Evolutionary conservation across 805 yeast genomes (phyloP).

Genomic region (Candida easanensis): DNA sequence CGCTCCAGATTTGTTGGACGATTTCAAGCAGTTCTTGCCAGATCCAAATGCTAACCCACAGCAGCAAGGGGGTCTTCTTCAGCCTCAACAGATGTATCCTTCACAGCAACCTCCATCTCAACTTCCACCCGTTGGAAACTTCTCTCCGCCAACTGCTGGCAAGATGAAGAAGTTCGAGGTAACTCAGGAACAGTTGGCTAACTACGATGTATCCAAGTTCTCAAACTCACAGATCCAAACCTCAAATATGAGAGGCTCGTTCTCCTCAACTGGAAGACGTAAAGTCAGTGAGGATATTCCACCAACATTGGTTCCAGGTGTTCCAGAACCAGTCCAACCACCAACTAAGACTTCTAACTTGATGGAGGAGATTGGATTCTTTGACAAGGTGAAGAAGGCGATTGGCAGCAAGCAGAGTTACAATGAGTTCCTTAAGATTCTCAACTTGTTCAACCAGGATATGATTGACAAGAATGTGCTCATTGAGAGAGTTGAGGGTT

Average conservation of each 20-base stretch:
- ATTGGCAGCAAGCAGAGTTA: conserved; percentile 88
- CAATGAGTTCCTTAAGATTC: conserved; percentile 85
- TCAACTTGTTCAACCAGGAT: conserved; percentile 87
- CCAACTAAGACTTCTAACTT: conserved; percentile 56
- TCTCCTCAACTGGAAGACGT: conserved; percentile 22
- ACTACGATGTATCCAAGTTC: conserved; percentile 18
- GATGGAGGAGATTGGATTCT: conserved; percentile 83
- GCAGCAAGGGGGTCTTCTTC: conserved; percentile 21
- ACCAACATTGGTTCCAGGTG: conserved; percentile 69
- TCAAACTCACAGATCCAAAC: conserved; percentile 31
- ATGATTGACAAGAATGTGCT: conserved; percentile 80
- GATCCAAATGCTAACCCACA: conserved; percentile 43
- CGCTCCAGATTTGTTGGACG: conserved; percentile 93
- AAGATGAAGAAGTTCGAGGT: conserved; percentile 21
- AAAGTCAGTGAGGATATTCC: conserved; percentile 44
- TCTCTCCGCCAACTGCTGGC: conserved; percentile 61
- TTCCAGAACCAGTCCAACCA: conserved; percentile 77
- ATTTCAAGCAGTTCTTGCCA: conserved; percentile 92
- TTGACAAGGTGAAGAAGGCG: conserved; percentile 86
- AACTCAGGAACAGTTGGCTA: conserved; percentile 10
- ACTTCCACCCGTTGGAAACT: conserved; percentile 86
- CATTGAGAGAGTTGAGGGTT: conserved; percentile 80
- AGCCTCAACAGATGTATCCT: conserved; percentile 25
- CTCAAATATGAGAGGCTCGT: conserved; percentile 35
- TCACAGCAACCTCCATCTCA: conserved; percentile 35